Base-by-base conservation (phyloP, 2,329 filamentous ascomycete genomes). In the Cordyceps cicadae region DNA sequence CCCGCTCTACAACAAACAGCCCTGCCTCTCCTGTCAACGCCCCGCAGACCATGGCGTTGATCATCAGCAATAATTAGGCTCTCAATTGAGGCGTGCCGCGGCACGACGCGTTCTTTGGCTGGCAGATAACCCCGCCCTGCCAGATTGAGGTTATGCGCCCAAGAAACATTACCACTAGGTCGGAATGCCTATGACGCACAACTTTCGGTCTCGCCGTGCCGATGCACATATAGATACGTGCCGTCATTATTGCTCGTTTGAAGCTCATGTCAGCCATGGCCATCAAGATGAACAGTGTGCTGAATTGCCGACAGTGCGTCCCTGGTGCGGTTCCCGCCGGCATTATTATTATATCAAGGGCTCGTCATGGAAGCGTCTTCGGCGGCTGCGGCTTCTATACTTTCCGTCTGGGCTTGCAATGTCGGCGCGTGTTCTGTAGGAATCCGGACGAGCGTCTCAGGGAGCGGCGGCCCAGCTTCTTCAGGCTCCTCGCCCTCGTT, bases 391-490 rank as follows among this genome's bases (percentile, higher is more conserved):
- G 73, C 79, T 61, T 78, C 74, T 3, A 74, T 77, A 4, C 75
- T 80, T 45, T 85, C 83, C 15, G 82, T 78, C 54, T 85, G 83
- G 21, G 83, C 83, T 65, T 87, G 84, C 7, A 88, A 71, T 26
- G 83, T 76, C 29, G 85, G 84, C 14, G 85, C 85, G 73, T 92
- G 89, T 66, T 93, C 88, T 17, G 89, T 92, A 1, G 90, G 90
- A 66, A 94, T 93, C 64, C 90, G 85, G 41, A 95, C 90, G 17
- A 95, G 80, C 19, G 90, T 93, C 70, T 93, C 88, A 1, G 90
- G 90, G 46, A 94, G 77, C 45, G 82, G 75, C 46, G 83, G 75
- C n/a, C 79, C 68, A 59, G 75, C 66, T 56, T 72, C 66, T 57
- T 72, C 68, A 49, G 77, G 73, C 55, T 72, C 72, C 41, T 77